Percentiles rank a stretch among this genome's conserved stretches.
phyloP scores from a whole-genome alignment of 225 moss, liverwort and hornwort species.

The Neckera pumila region DNA sequence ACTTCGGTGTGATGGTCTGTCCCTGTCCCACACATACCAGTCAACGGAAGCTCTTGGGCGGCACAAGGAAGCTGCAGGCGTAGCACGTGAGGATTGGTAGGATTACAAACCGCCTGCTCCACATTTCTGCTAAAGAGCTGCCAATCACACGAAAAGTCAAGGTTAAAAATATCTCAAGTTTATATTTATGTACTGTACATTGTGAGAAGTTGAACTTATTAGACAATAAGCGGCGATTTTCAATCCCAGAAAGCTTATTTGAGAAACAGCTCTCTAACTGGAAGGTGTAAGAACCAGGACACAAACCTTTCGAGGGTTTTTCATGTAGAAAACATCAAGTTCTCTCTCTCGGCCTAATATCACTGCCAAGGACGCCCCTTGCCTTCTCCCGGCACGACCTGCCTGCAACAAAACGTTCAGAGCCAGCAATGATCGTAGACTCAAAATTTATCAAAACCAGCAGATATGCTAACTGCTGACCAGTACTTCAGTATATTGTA shows the following conservation, averaged over 20 bases:
- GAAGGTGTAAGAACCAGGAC: neutral
- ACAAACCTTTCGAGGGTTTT: conserved; percentile 41
- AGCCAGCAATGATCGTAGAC: neutral
- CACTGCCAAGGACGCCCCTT: conserved; percentile 50
- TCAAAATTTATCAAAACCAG: neutral
- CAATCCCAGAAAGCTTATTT: neutral
- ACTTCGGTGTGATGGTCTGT: neutral
- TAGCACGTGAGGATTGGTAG: conserved; percentile 41
- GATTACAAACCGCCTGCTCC: conserved; percentile 58
- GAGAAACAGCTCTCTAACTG: neutral
- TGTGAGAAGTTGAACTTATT: neutral
- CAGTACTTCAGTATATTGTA: neutral
- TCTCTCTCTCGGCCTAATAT: conserved; percentile 49
- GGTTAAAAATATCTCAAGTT: neutral
- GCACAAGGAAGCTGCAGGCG: conserved; percentile 57
- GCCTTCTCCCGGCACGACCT: conserved; percentile 54
- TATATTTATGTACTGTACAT: neutral
- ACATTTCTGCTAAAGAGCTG: conserved; percentile 57
- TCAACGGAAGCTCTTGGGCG: conserved; percentile 45
- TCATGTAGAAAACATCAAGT: conserved; percentile 50
- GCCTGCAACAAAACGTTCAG: conserved; percentile 21
- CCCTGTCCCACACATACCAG: conserved; percentile 6
- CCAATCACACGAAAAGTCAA: neutral
- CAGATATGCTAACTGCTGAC: neutral
- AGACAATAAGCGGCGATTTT: neutral